Base-by-base conservation (phyloP, 495 filamentous ascomycete genomes). In the Xylaria grammica region DNA sequence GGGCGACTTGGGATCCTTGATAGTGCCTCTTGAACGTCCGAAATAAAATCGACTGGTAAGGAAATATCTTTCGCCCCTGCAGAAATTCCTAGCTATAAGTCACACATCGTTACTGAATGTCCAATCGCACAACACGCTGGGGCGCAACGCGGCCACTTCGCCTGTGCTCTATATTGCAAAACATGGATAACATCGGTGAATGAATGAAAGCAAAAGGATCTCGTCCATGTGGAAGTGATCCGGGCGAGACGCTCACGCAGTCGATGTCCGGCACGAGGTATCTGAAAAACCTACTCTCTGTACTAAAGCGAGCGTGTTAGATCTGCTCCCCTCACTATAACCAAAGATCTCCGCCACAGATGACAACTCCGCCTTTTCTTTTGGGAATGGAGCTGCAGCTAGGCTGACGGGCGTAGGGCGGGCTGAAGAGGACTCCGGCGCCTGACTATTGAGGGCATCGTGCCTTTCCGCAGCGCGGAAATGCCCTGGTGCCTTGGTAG, bases 291-390 rank as follows among this genome's bases (percentile, higher is more conserved):
- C 22, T 50, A 72, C 65, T 24, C 52, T 65, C 34, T 48, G 67
- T 22, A 73, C 40, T 15, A 71, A 45, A 11, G 61, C 70, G 24
- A 70, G 45, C 3, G 69, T 70, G 24, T 72, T 71, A 15, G 53
- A 57, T 27, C 55, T 48, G 19, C 63, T 72, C 20, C 65, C 66
- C 36, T 72, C 67, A 46, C 58, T 67, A 57, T 74, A 74, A 2
- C 72, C 72, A 60, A 72, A 74, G 17, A 54, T 42, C 17, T 63
- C 50, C 22, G 63, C 72, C 10, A 74, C 49, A 9, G 54, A 49
- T 10, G 67, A 49, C 1, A 36, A 38, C 11, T n/a, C 30, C 5
- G 57, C 15, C 20, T 26, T 50, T 10, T 56, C 45, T 11, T 34
- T 17, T 26, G 57, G 32, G n/a, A 17, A 34, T 17, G 30, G 30